Evolutionary conservation across 805 yeast genomes (phyloP).

Genomic region (Saccharomycopsis selenospora): DNA sequence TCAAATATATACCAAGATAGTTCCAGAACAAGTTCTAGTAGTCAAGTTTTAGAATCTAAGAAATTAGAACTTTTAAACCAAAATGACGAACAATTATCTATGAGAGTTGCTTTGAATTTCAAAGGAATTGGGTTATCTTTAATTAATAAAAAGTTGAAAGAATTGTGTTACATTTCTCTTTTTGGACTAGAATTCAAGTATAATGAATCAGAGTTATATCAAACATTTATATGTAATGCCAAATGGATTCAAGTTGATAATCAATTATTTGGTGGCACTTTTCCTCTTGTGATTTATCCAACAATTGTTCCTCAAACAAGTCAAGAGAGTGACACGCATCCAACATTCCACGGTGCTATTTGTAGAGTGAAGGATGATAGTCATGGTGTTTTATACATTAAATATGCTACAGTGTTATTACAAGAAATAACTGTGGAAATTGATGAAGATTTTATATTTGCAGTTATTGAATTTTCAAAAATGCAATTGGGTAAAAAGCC

Average conservation of each 20-base stretch:
- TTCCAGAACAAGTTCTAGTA: constrained; percentile 26
- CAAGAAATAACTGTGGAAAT: constrained; percentile 91
- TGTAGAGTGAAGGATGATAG: constrained; percentile 81
- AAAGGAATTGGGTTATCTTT: constrained; percentile 87
- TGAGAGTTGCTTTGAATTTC: constrained; percentile 49
- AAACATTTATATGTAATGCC: constrained; percentile 68
- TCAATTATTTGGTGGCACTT: constrained; percentile 80
- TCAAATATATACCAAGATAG: constrained; percentile 65
- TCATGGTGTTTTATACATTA: constrained; percentile 84
- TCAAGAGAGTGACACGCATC: constrained; percentile 80
- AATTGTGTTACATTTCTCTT: constrained; percentile 74
- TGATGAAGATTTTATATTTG: constrained; percentile 87
- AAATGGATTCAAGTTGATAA: constrained; percentile 96
- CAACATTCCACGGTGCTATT: constrained; percentile 79
- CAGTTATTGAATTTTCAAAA: constrained; percentile 71
- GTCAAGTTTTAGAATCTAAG: constrained; percentile 33
- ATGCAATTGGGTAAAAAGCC: constrained; percentile 71
- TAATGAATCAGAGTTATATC: constrained; percentile 78
- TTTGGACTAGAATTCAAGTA: constrained; percentile 76
- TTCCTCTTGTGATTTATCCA: constrained; percentile 85
- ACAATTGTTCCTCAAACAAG: constrained; percentile 80
- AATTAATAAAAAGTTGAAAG: constrained; percentile 63
- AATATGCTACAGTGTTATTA: constrained; percentile 80
- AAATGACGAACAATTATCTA: constrained; percentile 31
- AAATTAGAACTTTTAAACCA: constrained; percentile 45